Percentiles rank a stretch among this genome's conserved stretches.
Evolutionary conservation across 768 basidiomycete species (phyloP).

Genomic region (Calocybe gangraenosa): DNA sequence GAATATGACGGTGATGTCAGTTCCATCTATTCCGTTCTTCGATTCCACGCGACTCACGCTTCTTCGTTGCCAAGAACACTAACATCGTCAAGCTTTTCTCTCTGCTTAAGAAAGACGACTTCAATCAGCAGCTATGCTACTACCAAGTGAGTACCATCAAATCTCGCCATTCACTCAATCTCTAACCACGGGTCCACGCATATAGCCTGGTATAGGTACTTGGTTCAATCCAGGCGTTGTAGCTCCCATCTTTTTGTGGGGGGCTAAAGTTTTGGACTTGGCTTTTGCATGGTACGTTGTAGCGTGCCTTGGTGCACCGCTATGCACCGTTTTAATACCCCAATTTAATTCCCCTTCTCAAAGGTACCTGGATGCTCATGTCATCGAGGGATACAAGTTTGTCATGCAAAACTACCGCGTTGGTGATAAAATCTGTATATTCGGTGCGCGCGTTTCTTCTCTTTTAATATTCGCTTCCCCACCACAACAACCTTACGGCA

Average conservation of each 20-base stretch:
- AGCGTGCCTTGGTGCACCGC: too few relatives aligned
- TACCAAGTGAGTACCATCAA: conserved; percentile 51
- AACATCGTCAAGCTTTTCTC: conserved; percentile 28
- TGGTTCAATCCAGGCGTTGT: conserved; percentile 63
- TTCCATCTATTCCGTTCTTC: not conserved
- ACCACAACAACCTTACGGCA: not conserved
- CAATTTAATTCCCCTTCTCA: too few relatives aligned
- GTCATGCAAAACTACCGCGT: conserved; percentile 74
- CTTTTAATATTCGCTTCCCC: not conserved
- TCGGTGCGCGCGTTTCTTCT: conserved; percentile 40
- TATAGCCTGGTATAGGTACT: conserved; percentile 43
- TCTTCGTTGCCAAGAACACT: too few relatives aligned
- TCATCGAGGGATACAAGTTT: conserved; percentile 72
- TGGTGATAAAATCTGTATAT: conserved; percentile 73
- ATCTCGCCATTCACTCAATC: conserved; percentile 1
- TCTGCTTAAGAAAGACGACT: conserved; percentile 24
- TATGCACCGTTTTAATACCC: too few relatives aligned
- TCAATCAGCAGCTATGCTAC: conserved; percentile 21
- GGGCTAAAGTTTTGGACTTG: conserved; percentile 58
- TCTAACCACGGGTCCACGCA: conserved; percentile 16
- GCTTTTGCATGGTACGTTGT: conserved; percentile 65
- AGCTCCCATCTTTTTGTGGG: conserved; percentile 52
- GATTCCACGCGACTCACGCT: too few relatives aligned
- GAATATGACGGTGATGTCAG: conserved; percentile 38
- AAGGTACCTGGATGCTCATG: conserved; percentile 70